phyloP scores from a whole-genome alignment of 139 green algal genomes.

The Chlorella ohadii region DNA sequence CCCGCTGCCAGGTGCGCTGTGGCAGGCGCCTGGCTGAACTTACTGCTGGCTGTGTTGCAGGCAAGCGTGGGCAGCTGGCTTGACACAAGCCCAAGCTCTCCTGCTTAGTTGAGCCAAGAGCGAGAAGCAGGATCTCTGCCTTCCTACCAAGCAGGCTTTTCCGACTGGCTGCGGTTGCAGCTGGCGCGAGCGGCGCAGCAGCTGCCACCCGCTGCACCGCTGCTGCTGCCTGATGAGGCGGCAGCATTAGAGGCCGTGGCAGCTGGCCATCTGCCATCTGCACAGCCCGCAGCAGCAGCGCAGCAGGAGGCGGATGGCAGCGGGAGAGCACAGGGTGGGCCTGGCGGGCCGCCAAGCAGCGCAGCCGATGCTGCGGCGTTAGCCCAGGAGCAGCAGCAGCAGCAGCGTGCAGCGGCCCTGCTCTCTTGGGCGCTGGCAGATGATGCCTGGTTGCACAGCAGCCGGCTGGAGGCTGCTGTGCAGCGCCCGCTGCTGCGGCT shows the following conservation, averaged over 20 bases:
- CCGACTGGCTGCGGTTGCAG: constrained; percentile 63
- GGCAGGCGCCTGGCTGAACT: background rate
- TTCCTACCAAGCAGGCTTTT: constrained; percentile 49
- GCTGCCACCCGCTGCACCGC: background rate
- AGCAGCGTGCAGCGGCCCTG: background rate
- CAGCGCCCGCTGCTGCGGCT: constrained; percentile 61
- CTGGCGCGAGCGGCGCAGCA: background rate
- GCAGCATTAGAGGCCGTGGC: background rate
- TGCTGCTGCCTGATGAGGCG: constrained; percentile 23
- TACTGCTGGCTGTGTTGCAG: no score
- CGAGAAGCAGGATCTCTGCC: background rate
- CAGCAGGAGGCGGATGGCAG: background rate
- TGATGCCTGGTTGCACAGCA: constrained; percentile 34
- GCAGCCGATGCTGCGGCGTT: no score
- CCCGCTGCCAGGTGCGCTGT: constrained; percentile 65
- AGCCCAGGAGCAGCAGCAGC: background rate
- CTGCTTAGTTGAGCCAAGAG: no score
- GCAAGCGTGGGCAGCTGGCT: no score
- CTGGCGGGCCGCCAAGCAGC: background rate
- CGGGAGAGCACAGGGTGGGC: background rate
- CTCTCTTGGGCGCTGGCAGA: constrained; percentile 24
- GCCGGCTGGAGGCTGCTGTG: constrained; percentile 11
- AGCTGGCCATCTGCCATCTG: background rate
- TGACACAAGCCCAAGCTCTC: background rate
- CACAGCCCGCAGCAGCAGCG: background rate